A percentile compares a stretch with the other conserved stretches of the same genome.
Conservation (phyloP, 106 monocot genomes). For the Cymbidium sinense region DNA sequence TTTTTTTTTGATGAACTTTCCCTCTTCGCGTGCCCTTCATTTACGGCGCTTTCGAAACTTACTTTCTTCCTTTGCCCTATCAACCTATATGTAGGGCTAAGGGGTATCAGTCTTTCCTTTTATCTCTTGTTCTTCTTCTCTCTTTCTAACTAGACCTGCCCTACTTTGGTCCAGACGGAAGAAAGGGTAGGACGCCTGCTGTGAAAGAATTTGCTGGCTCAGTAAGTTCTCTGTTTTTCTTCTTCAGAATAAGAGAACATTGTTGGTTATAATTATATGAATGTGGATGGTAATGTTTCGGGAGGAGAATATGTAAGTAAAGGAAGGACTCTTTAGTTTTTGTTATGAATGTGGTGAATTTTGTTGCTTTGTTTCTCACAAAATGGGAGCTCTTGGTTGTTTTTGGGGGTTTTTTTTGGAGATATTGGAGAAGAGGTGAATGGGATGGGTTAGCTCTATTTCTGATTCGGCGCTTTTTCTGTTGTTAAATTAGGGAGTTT, state of each 20-base stretch:
- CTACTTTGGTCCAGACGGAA: background rate
- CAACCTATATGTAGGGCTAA: background rate
- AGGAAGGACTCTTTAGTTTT: background rate
- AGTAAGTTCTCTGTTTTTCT: background rate
- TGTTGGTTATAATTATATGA: background rate
- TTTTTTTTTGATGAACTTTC: background rate
- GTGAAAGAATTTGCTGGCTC: background rate
- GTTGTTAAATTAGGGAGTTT: background rate
- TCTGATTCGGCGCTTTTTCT: background rate
- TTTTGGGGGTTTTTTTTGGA: background rate
- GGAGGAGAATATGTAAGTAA: background rate
- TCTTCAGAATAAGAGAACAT: background rate
- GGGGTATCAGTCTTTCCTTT: background rate
- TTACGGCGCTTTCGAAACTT: background rate
- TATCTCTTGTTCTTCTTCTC: background rate
- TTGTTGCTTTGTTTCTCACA: background rate
- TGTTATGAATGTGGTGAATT: background rate
- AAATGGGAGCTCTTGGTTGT: background rate
- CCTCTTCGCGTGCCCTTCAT: conserved; percentile 6
- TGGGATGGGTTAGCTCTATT: background rate
- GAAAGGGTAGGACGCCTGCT: background rate
- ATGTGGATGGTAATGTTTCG: background rate
- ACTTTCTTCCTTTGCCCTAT: background rate
- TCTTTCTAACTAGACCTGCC: background rate
- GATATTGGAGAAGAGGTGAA: background rate